These are phyloP conservation scores for Fusarium sp. DNA, from an alignment of 2,329 filamentous ascomycete species.

Conservation along the genomic window DNA sequence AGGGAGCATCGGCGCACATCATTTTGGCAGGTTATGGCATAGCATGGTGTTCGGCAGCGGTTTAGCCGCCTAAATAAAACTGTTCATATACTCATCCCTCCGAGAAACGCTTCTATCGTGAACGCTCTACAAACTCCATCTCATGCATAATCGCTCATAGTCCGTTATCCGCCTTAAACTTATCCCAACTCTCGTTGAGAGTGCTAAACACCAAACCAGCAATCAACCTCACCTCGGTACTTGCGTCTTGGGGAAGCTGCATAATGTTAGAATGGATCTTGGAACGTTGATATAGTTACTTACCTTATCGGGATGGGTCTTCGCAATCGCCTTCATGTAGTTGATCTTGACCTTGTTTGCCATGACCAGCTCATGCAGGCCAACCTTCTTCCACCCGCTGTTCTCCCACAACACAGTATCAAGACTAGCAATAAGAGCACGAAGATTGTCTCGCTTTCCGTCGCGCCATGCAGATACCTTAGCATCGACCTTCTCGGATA, in stretches of 20 bases:
- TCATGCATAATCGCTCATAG: conserved; percentile 56
- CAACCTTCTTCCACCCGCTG: conserved; percentile 96
- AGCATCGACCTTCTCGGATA: conserved; percentile 87
- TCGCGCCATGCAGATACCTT: conserved; percentile 84
- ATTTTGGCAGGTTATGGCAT: conserved; percentile 36
- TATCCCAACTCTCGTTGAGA: conserved; percentile 79
- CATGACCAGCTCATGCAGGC: conserved; percentile 91
- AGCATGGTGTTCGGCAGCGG: conserved; percentile 47
- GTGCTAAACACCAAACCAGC: conserved; percentile 74
- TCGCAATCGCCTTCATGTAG: conserved; percentile 99
- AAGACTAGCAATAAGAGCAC: conserved; percentile 86
- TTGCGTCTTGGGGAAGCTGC: conserved; percentile 73
- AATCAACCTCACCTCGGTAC: conserved; percentile 74
- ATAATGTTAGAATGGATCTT: conserved; percentile 18
- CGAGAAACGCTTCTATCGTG: conserved; percentile 39
- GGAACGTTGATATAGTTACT: conserved; percentile 44
- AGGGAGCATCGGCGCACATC: conserved; percentile 43
- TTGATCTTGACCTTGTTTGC: conserved; percentile 95
- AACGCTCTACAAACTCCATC: conserved; percentile 46
- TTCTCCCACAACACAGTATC: conserved; percentile 92
- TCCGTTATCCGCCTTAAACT: conserved; percentile 77
- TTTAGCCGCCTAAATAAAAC: conserved; percentile 37
- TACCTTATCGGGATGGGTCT: conserved; percentile 99
- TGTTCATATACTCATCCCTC: conserved; percentile 41
- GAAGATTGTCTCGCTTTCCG: conserved; percentile 91